These are phyloP conservation scores for Pholiota conissans DNA, from an alignment of 768 basidiomycete genomes.

Conservation along the genomic window DNA sequence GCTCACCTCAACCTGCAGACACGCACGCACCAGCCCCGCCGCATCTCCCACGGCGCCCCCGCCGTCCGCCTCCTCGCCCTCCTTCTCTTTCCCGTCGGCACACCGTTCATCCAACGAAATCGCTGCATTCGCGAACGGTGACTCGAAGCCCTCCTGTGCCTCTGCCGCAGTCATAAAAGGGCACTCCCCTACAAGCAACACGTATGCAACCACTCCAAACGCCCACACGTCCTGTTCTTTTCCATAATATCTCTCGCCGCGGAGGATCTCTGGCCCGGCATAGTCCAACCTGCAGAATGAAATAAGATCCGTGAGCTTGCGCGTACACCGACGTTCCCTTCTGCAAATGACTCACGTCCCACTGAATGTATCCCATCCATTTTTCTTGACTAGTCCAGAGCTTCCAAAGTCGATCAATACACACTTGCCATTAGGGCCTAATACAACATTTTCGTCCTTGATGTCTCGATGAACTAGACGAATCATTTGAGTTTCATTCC, in stretches of 20 bases:
- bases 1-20: conserved; percentile 76
- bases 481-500: conserved; percentile 7
- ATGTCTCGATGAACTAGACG: conserved; percentile 89
- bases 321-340: conserved; percentile 4
- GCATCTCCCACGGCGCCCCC: conserved; percentile 86
- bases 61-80: conserved; percentile 79
- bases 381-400: conserved; percentile 79
- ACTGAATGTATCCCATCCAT: conserved; percentile 90
- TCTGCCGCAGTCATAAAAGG: conserved; percentile 90
- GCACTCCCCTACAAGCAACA: conserved; percentile 89
- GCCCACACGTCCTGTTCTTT: conserved; percentile 99
- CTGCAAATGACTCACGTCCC: conserved; percentile 69
- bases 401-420: conserved; percentile 98
- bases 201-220: conserved; percentile 94
- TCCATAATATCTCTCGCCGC: conserved; percentile 92
- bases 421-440: conserved; percentile 78
- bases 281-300: conserved; percentile 71
- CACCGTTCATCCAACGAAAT: conserved; percentile 82
- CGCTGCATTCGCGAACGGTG: conserved; percentile 74
- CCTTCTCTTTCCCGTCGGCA: conserved; percentile 66
- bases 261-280: conserved; percentile 93
- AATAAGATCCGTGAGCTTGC: conserved; percentile 5
- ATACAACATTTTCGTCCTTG: conserved; percentile 95
- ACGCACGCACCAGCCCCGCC: conserved; percentile 78
- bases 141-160: conserved; percentile 80